phyloP scores from a whole-genome alignment of 1,139 yeast species.

The Ashbya aceris region DNA sequence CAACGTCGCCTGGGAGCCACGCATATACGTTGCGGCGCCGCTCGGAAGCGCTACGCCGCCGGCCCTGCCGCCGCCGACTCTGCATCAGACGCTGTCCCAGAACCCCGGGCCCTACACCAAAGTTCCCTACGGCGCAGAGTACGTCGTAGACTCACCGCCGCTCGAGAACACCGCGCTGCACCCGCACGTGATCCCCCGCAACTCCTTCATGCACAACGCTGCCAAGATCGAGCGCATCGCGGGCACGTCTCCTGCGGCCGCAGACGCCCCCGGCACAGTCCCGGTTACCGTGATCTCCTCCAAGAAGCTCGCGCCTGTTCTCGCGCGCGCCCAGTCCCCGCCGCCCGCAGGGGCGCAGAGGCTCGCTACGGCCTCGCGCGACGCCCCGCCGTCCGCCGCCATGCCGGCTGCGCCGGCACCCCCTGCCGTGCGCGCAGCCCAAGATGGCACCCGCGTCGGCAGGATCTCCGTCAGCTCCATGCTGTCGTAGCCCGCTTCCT shows the following conservation, averaged over 20 bases:
- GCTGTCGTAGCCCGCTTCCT: neutral
- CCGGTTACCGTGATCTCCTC: neutral
- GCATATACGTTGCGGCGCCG: neutral
- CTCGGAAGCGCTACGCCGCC: neutral
- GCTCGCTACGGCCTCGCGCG: too few relatives aligned
- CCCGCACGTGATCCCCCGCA: neutral
- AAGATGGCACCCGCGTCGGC: neutral
- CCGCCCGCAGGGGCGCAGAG: too few relatives aligned
- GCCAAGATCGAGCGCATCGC: neutral
- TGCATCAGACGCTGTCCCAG: neutral
- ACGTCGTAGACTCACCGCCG: neutral
- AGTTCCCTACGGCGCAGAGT: neutral
- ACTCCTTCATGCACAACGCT: neutral
- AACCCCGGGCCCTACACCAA: neutral
- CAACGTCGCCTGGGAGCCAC: neutral
- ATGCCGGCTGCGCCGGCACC: neutral
- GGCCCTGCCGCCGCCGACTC: neutral
- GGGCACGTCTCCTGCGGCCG: neutral
- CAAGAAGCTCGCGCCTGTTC: neutral
- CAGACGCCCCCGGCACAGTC: neutral
- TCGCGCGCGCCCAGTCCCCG: too few relatives aligned
- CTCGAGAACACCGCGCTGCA: neutral
- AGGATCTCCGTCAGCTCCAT: conserved; percentile 1
- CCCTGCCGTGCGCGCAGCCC: neutral
- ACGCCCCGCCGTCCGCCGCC: neutral